phyloP scores from a whole-genome alignment of 2,329 filamentous ascomycete species.

The Cercospora citrullina region DNA sequence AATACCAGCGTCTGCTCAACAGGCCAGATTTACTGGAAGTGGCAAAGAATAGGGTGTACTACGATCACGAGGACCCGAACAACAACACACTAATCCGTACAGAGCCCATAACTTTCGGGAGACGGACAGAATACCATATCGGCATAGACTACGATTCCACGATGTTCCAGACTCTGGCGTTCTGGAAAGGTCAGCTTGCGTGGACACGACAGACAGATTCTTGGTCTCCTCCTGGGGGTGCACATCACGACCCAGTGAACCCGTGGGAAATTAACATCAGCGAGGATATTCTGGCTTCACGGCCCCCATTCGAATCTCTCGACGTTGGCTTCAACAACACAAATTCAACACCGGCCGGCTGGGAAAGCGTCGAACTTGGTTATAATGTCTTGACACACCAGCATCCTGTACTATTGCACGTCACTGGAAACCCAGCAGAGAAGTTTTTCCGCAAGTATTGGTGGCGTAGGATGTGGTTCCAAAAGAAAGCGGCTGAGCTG shows the following conservation, averaged over 20 bases:
- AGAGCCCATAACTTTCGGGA: conserved; percentile 30
- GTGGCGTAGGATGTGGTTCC: conserved; percentile 39
- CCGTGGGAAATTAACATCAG: conserved; percentile 27
- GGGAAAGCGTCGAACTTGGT: conserved; percentile 26
- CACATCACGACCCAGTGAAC: conserved; percentile 15
- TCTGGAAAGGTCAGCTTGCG: conserved; percentile 34
- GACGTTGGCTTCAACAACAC: conserved; percentile 9
- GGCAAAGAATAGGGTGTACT: conserved; percentile 39
- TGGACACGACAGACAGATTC: conserved; percentile 42
- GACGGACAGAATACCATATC: conserved; percentile 29
- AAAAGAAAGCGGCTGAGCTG: conserved; percentile 29
- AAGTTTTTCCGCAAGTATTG: conserved; percentile 34
- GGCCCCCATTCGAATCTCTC: conserved; percentile 29
- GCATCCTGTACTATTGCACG: conserved; percentile 32
- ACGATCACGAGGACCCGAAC: conserved; percentile 37
- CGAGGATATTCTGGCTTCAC: conserved; percentile 29
- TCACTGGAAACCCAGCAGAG: conserved; percentile 32
- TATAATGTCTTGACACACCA: conserved; percentile 35
- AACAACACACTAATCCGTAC: conserved; percentile 41
- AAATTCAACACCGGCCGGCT: conserved; percentile 6
- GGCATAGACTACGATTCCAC: conserved; percentile 27
- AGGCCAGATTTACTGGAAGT: conserved; percentile 28
- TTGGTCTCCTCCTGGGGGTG: conserved; percentile 18
- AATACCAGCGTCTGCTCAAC: conserved; percentile 38
- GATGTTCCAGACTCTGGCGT: conserved; percentile 35